These are phyloP conservation scores for Lagenidium giganteum DNA, from an alignment of 352 stramenopile species.

Conservation along the genomic window DNA sequence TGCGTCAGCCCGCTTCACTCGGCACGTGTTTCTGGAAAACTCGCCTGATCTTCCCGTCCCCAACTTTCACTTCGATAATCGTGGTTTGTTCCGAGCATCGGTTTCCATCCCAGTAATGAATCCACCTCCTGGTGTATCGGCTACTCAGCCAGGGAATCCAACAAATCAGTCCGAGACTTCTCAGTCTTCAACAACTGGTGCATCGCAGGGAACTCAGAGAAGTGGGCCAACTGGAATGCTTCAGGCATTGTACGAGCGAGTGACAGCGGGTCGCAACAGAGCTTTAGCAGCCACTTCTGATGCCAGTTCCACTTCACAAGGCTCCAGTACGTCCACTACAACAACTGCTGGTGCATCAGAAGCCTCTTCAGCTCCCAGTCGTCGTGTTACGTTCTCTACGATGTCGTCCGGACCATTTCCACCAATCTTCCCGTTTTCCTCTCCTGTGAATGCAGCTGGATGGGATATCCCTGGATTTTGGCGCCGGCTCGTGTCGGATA, in stretches of 20 bases:
- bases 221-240: slow-evolving; percentile 6
- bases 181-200: not conserved
- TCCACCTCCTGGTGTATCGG: not conserved
- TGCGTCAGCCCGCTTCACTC: slow-evolving; percentile 16
- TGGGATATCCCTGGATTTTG: slow-evolving; percentile 22
- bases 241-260: slow-evolving; percentile 17
- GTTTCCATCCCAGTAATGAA: slow-evolving; percentile 15
- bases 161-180: slow-evolving; percentile 3
- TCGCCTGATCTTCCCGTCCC: slow-evolving; percentile 13
- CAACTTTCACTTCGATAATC: slow-evolving; percentile 14
- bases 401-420: slow-evolving; percentile 6
- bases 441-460: slow-evolving; percentile 2
- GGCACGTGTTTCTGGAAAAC: slow-evolving; percentile 20
- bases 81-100: slow-evolving; percentile 11
- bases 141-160: slow-evolving; percentile 1
- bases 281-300: not conserved
- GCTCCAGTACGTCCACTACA: slow-evolving; percentile 4
- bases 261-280: slow-evolving; percentile 11
- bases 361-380: not conserved
- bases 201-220: no score
- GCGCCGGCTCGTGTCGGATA: slow-evolving; percentile 9
- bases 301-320: not conserved
- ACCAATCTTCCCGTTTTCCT: slow-evolving; percentile 18
- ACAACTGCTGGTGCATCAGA: not conserved
- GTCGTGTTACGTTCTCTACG: not conserved